These are phyloP conservation scores for Wallacemonas sp. DNA, from an alignment of 208 protist genomes.

Conservation along the genomic window DNA sequence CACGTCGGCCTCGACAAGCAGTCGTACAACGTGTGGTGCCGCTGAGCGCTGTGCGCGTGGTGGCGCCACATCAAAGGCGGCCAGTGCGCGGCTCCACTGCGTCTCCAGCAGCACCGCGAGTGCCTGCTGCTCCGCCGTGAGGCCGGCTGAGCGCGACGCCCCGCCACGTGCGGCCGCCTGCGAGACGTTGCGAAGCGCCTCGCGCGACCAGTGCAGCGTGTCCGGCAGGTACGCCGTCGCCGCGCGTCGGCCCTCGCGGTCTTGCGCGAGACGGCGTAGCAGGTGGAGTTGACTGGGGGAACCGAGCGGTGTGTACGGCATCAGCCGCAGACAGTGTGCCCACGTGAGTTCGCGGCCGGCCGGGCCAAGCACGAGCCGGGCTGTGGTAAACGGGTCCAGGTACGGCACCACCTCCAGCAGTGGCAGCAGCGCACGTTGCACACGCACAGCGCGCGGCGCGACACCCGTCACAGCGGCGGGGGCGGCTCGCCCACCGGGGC, in stretches of 20 bases:
- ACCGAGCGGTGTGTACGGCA: constrained; percentile 55
- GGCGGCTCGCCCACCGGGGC: neutral
- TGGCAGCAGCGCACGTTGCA: constrained; percentile 19
- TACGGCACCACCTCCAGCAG: constrained; percentile 43
- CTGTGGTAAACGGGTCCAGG: constrained; percentile 45
- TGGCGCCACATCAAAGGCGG: constrained; percentile 20
- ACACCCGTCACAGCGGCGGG: neutral
- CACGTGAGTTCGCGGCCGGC: constrained; percentile 37
- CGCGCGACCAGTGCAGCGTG: neutral
- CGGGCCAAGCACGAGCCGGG: constrained; percentile 36
- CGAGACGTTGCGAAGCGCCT: constrained; percentile 2
- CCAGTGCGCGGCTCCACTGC: constrained; percentile 45
- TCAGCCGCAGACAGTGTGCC: constrained; percentile 50
- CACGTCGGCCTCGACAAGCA: constrained; percentile 46
- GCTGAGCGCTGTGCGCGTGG: constrained; percentile 38
- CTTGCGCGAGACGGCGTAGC: constrained; percentile 51
- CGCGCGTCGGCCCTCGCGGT: constrained; percentile 25
- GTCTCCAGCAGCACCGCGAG: constrained; percentile 50
- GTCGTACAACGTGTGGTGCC: constrained; percentile 56
- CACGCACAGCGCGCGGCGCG: neutral
- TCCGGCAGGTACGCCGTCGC: constrained; percentile 2
- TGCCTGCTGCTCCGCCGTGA: constrained; percentile 26
- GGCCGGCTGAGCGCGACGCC: neutral
- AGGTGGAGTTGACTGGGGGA: constrained; percentile 49
- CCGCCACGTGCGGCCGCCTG: constrained; percentile 1